Evolutionary conservation across 805 yeast species (phyloP).

Genomic region (Schizosaccharomyces japonicus): DNA sequence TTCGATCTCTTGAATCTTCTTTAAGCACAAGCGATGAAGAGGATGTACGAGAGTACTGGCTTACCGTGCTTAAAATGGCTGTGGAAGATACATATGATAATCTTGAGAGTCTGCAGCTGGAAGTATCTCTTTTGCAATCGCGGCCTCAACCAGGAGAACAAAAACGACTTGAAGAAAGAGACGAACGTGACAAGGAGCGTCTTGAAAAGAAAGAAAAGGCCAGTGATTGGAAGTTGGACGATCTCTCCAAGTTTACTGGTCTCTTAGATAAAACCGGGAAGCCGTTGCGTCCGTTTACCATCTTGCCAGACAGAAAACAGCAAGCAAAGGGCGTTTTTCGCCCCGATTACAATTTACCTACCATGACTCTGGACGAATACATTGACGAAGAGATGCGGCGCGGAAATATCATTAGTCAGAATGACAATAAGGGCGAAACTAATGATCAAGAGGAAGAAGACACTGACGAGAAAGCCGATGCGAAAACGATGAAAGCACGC

Average conservation of each 20-base stretch:
- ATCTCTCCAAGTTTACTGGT: constrained; percentile 18
- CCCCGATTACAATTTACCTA: constrained; percentile 78
- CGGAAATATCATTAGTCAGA: constrained; percentile 39
- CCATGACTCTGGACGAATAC: constrained; percentile 83
- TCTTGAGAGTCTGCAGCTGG: neutral
- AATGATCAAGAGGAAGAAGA: constrained; percentile 36
- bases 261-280: constrained; percentile 50
- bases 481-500: constrained; percentile 50
- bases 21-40: neutral
- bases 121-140: neutral
- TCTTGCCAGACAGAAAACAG: constrained; percentile 30
- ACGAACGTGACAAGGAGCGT: neutral
- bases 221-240: neutral
- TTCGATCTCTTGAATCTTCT: neutral
- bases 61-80: neutral
- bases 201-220: neutral
- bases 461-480: constrained; percentile 32
- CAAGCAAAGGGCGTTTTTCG: constrained; percentile 50
- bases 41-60: neutral
- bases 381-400: constrained; percentile 63
- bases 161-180: neutral
- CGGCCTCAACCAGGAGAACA: neutral
- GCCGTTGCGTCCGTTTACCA: constrained; percentile 62
- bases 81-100: neutral
- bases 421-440: constrained; percentile 14